These are phyloP conservation scores for Talaromyces sp. DNA, from an alignment of 2,329 filamentous ascomycete genomes.

Conservation along the genomic window DNA sequence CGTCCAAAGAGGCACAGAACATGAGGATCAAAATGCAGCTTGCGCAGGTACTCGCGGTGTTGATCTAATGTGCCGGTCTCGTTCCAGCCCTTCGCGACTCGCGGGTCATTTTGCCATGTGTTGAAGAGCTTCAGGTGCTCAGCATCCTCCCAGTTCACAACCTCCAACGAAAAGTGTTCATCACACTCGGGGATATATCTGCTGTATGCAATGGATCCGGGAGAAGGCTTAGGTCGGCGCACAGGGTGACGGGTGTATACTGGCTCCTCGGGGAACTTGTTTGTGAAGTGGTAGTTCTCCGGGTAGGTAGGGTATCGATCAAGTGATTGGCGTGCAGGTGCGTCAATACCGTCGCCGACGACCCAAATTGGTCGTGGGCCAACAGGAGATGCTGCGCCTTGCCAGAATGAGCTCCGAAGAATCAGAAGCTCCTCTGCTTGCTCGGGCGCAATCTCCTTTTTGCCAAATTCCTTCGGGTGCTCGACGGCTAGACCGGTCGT, in stretches of 20 bases:
- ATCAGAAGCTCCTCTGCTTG: constrained; percentile 47
- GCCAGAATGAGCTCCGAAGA: constrained; percentile 65
- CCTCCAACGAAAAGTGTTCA: constrained; percentile 78
- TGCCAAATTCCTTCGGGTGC: constrained; percentile 23
- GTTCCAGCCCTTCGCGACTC: constrained; percentile 79
- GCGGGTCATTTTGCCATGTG: constrained; percentile 80
- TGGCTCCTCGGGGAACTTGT: constrained; percentile 50
- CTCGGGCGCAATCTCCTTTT: constrained; percentile 24
- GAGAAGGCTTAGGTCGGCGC: constrained; percentile 70
- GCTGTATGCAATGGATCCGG: constrained; percentile 73
- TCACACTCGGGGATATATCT: constrained; percentile 75
- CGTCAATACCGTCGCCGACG: constrained; percentile 46
- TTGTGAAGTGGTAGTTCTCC: constrained; percentile 49
- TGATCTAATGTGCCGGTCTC: constrained; percentile 75
- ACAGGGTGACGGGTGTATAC: constrained; percentile 70
- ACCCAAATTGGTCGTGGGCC: constrained; percentile 67
- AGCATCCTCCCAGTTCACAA: constrained; percentile 66
- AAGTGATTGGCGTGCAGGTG: constrained; percentile 25
- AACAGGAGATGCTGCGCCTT: constrained; percentile 69
- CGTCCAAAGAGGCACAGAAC: constrained; percentile 69
- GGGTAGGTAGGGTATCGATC: constrained; percentile 35
- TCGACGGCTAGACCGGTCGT: constrained; percentile 32
- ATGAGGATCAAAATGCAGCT: constrained; percentile 71
- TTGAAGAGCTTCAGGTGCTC: constrained; percentile 73
- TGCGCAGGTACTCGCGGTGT: constrained; percentile 71